A percentile compares a stretch with the other conserved stretches of the same genome.
phyloP scores from a whole-genome alignment of 1,284 basidiomycete genomes.

The Xanthoconium separans region DNA sequence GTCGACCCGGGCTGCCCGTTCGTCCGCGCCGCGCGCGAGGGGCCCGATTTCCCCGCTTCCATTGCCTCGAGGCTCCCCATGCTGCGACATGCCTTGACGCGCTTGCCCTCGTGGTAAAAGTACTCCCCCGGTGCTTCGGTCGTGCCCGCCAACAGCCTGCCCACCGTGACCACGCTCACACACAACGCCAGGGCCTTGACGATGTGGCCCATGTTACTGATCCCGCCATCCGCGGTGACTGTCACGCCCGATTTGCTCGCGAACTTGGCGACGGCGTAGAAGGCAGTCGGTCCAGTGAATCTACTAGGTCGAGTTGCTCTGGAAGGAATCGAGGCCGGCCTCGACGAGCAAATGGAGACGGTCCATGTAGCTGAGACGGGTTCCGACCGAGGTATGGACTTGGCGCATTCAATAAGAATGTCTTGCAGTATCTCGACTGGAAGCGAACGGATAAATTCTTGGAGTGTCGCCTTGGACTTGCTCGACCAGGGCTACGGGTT shows the following conservation, averaged over 20 bases:
- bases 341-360: slow-evolving; percentile 87
- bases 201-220: slow-evolving; percentile 95
- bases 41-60: slow-evolving; percentile 84
- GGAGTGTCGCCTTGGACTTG: no score
- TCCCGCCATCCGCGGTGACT: slow-evolving; percentile 97
- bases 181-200: slow-evolving; percentile 96
- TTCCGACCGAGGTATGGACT: slow-evolving; percentile 97
- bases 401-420: no score
- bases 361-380: slow-evolving; percentile 85
- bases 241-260: slow-evolving; percentile 92
- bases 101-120: slow-evolving; percentile 98
- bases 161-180: slow-evolving; percentile 98
- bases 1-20: slow-evolving; percentile 37
- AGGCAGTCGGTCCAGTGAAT: slow-evolving; percentile 97
- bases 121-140: slow-evolving; percentile 98
- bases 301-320: slow-evolving; percentile 95
- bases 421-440: no score
- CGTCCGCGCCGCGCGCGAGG: no score
- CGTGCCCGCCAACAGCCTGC: slow-evolving; percentile 94
- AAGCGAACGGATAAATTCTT: no score
- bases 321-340: slow-evolving; percentile 95
- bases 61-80: slow-evolving; percentile 98
- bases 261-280: slow-evolving; percentile 94
- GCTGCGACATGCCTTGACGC: slow-evolving; percentile 97
- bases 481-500: no score